phyloP scores from a whole-genome alignment of 352 stramenopile genomes.

The Thraustotheca clavata region DNA sequence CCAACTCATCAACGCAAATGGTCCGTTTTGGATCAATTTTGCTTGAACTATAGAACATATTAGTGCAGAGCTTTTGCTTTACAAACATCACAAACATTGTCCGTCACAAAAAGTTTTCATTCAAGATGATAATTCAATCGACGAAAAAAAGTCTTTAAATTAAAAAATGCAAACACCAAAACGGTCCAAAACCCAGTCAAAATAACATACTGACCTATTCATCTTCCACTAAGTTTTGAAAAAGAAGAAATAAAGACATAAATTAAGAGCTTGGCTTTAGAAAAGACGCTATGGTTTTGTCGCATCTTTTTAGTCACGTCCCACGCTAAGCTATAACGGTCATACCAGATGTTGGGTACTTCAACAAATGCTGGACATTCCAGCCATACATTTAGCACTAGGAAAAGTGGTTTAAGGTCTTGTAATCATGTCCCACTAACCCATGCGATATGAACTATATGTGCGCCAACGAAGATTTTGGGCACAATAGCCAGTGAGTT shows the following conservation, averaged over 20 bases:
- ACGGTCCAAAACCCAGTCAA: background rate
- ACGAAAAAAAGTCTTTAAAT: slow-evolving; percentile 1
- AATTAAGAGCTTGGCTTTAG: background rate
- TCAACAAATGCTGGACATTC: background rate
- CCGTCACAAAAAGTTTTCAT: background rate
- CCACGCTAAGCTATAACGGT: background rate
- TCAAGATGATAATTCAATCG: background rate
- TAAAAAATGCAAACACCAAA: background rate
- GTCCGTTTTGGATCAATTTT: background rate
- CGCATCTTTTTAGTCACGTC: background rate
- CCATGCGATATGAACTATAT: background rate
- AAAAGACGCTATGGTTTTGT: background rate
- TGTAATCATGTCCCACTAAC: slow-evolving; percentile 5
- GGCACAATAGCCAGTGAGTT: background rate
- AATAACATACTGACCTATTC: background rate
- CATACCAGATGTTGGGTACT: background rate
- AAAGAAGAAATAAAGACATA: background rate
- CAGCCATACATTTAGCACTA: background rate
- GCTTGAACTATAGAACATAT: background rate
- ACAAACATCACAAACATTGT: slow-evolving; percentile 4
- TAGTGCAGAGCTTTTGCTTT: background rate
- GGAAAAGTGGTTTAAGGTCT: background rate
- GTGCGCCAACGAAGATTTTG: background rate
- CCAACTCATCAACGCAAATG: background rate
- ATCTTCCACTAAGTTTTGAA: background rate